These are phyloP conservation scores for Pythium myriotylum DNA, from an alignment of 352 stramenopile genomes.

Conservation along the genomic window DNA sequence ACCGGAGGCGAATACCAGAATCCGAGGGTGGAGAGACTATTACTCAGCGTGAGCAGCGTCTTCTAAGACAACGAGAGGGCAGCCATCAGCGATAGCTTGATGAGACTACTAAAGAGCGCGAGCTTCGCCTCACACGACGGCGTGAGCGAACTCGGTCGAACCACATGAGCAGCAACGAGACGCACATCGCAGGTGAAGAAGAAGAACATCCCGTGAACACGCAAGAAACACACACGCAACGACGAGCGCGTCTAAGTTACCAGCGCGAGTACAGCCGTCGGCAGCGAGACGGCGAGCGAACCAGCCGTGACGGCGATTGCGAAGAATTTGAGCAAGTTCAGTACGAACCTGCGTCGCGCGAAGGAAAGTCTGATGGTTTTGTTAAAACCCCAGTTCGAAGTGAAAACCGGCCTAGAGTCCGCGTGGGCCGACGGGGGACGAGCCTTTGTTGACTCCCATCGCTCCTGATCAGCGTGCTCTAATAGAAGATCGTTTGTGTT, in stretches of 20 bases:
- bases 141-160: not conserved
- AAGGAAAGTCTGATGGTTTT: too few relatives aligned
- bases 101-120: not conserved
- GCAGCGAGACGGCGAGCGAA: not conserved
- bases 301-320: too few relatives aligned
- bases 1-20: not conserved
- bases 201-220: too few relatives aligned
- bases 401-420: too few relatives aligned
- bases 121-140: conserved; percentile 3
- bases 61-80: not conserved
- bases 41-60: not conserved
- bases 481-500: too few relatives aligned
- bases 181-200: not conserved
- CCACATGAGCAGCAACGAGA: not conserved
- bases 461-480: too few relatives aligned
- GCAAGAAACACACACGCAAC: not conserved
- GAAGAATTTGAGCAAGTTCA: not conserved
- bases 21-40: not conserved
- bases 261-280: not conserved
- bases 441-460: too few relatives aligned
- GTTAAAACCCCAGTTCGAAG: too few relatives aligned
- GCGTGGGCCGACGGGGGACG: too few relatives aligned
- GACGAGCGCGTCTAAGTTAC: not conserved
- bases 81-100: not conserved
- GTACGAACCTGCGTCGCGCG: too few relatives aligned